phyloP scores from a whole-genome alignment of 345 rosid genomes.

The Eucalyptus erythrocorys region DNA sequence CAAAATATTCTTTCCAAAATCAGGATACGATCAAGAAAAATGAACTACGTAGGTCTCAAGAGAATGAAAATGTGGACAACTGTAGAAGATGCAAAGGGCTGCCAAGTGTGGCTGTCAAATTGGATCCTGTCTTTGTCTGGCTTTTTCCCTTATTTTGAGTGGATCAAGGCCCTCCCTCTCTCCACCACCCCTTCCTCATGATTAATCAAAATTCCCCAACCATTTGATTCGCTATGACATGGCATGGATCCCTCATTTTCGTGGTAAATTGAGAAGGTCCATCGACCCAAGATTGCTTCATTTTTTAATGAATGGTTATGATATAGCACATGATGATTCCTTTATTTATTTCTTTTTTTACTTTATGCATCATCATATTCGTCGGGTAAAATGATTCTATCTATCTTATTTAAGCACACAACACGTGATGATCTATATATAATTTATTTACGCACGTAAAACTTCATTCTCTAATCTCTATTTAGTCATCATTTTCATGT shows the following conservation, averaged over 20 bases:
- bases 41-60: background rate
- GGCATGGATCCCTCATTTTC: background rate
- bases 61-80: background rate
- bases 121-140: background rate
- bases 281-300: background rate
- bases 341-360: background rate
- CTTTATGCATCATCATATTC: background rate
- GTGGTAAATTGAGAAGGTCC: background rate
- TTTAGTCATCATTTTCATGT: background rate
- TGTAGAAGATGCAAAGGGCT: background rate
- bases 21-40: background rate
- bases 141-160: background rate
- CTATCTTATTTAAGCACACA: too few relatives aligned
- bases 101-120: background rate
- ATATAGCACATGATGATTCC: background rate
- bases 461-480: background rate
- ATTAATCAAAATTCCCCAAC: background rate
- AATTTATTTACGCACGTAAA: background rate
- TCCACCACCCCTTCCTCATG: background rate
- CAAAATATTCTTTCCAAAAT: background rate
- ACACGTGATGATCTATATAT: background rate
- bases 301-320: background rate
- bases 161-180: background rate
- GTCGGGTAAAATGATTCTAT: background rate
- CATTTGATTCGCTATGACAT: background rate